Evolutionary conservation across 108 stramenopile species (phyloP), one percentile per base, ranked within the genome.

Genomic region (Skeletonema grethae): DNA sequence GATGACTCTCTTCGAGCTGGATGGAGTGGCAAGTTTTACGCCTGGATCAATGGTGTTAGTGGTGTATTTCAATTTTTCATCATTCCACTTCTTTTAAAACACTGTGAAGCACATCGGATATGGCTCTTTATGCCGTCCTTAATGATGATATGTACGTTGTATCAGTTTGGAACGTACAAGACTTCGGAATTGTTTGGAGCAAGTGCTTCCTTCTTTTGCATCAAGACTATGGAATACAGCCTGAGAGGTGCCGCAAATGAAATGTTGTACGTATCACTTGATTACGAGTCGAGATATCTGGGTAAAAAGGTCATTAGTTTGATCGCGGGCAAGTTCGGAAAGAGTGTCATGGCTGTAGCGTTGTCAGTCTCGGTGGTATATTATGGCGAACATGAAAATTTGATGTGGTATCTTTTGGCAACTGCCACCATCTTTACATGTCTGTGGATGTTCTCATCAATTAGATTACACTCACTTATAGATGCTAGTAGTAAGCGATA

Each of bases 181-280:
- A 20, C 65, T 28, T 73, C 72, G n/a, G 72, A 72, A 55, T 55
- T 79, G 6, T 43, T 70, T 69, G 70, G 77, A 73, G 68, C 66
- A 36, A 72, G 77, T 60, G 72, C 67, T 2, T 72, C 83, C 0
- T 84, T 88, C 65, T 79, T 80, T 41, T 60, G 70, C 15, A 79
- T 84, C 45, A 88, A 88, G 41, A 84, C 83, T 5, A 69, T 85
- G 74, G 87, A 88, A 59, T 88, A 88, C 67, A 83, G 82, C 11
- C 36, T 88, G 2, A 72, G 87, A 25, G 79, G 82, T 0, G 72
- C 80, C 13, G 77, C 80, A 18, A 80, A 73, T 35, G 87, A 88
- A 70, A 80, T 84, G 80, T 59, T 87, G 56, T 88, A 83, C 70
- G 85, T 77, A 1, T 62, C 70, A n/a, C 48, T 88, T 9, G 87